These are phyloP conservation scores for Farysia itapuensis DNA, from an alignment of 1,284 basidiomycete genomes.

Conservation along the genomic window DNA sequence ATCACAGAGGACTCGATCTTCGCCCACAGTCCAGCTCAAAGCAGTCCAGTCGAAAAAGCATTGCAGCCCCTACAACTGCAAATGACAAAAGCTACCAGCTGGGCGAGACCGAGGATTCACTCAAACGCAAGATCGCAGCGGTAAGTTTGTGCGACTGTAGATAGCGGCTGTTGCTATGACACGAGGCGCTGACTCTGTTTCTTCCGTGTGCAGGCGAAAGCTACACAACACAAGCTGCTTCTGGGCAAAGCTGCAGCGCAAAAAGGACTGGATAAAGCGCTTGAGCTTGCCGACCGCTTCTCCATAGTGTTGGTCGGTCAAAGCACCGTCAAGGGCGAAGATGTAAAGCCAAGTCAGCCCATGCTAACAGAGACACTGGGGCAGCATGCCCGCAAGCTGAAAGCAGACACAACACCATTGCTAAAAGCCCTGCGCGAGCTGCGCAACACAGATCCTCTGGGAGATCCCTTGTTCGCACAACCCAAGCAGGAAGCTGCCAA, in stretches of 20 bases:
- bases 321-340: not conserved
- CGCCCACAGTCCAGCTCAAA: constrained; percentile 7
- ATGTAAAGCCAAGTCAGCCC: not conserved
- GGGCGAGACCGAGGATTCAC: constrained; percentile 31
- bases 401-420: constrained; percentile 26
- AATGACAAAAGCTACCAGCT: constrained; percentile 34
- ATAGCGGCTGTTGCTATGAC: too few relatives aligned
- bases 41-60: constrained; percentile 8
- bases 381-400: constrained; percentile 34
- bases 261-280: constrained; percentile 15
- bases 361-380: constrained; percentile 14
- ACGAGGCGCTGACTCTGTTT: too few relatives aligned
- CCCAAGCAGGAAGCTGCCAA: constrained; percentile 1
- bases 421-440: constrained; percentile 34
- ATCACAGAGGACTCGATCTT: constrained; percentile 56
- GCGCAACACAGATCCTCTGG: constrained; percentile 37
- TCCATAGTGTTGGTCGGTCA: constrained; percentile 7
- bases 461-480: constrained; percentile 20
- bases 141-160: constrained; percentile 23
- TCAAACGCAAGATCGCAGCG: constrained; percentile 36
- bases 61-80: constrained; percentile 6
- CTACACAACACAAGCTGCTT: constrained; percentile 31
- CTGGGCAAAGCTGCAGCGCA: constrained; percentile 19
- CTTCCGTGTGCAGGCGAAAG: constrained; percentile 11
- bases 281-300: constrained; percentile 17